These are phyloP conservation scores for Talaromyces liani DNA, from an alignment of 495 filamentous ascomycete species.

Conservation along the genomic window DNA sequence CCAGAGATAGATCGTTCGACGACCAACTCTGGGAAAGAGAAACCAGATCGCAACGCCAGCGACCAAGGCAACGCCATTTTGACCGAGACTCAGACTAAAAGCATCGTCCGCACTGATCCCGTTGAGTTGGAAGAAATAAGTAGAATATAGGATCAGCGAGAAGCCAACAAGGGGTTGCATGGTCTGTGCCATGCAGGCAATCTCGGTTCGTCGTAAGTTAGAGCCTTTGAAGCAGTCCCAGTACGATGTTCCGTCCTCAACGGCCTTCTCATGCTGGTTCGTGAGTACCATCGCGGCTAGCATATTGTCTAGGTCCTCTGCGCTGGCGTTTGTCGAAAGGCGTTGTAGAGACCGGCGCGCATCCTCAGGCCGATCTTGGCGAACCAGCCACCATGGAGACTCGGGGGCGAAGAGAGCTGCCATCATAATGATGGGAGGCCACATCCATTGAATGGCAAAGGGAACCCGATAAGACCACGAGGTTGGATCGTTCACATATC, in stretches of 20 bases:
- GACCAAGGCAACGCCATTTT: constrained; percentile 37
- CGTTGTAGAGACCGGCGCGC: constrained; percentile 38
- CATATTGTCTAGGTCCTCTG: constrained; percentile 19
- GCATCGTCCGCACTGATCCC: constrained; percentile 21
- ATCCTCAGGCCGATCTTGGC: constrained; percentile 27
- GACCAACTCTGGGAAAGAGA: constrained; percentile 36
- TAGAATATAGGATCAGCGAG: constrained; percentile 21
- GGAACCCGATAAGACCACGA: constrained; percentile 50
- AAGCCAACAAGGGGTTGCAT: constrained; percentile 23
- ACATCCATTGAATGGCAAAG: constrained; percentile 49
- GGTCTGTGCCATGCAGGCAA: constrained; percentile 19
- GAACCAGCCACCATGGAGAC: constrained; percentile 15
- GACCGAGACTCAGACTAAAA: constrained; percentile 26
- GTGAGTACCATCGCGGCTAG: constrained; percentile 53
- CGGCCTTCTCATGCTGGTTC: constrained; percentile 22
- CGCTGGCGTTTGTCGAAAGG: constrained; percentile 28
- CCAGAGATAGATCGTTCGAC: constrained; percentile 43
- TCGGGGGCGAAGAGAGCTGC: constrained; percentile 29
- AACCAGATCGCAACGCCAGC: constrained; percentile 46
- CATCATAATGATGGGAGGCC: constrained; percentile 39
- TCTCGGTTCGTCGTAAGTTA: constrained; percentile 34
- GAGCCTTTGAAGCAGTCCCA: constrained; percentile 30
- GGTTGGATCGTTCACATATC: constrained; percentile 20
- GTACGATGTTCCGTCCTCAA: constrained; percentile 24
- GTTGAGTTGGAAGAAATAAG: constrained; percentile 37